Base-by-base conservation (phyloP, 345 rosid species). In the Eutrema heterophyllum region DNA sequence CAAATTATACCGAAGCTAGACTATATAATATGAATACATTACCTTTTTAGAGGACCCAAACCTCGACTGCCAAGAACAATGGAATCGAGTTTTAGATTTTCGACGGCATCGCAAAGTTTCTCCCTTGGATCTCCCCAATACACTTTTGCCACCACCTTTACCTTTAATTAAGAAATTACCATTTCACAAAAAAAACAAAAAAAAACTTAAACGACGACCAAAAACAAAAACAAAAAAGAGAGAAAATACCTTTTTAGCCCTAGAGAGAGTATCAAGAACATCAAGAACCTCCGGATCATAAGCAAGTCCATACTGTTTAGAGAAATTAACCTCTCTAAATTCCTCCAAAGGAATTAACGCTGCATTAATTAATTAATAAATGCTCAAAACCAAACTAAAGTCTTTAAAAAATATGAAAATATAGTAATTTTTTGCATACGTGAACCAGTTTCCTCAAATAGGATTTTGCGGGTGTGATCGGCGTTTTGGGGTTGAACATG, bases 121-220 rank as follows among this genome's bases (percentile, higher is more conserved):
- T 93, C 97, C 57, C 96, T 85, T 13, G 98, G 80, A 79, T 91
- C 97, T 32, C 94, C 98, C 90, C 97, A 93, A 74, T 89, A 89
- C 29, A 93, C 61, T 78, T 93, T 93, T 9, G 92, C 78, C 38
- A 89, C 85, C 33, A 91, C 86, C 46, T 74, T 84, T 51, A 81
- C 89, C 98, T 91, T 38, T 36, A 57, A 15, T 15, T 32, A 14
- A 55, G 61, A 32, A 7, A 55, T 21, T 21, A 32, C 9, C 40
- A n/a, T 32, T 55, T 32, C 6, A 52, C 5, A 52, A 29, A 33
- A 13, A 24, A 52, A 53, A 13, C 36, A 12, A 52, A 29, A 33
- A 29, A 24, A 53, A 53, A 29, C 57, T 29, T 36, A 53, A 53
- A 53, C 18, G 38, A 53, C 18, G 5, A 29, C 38, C 56, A 5